Percentiles rank a stretch among this genome's conserved stretches.
Evolutionary conservation across 2,329 filamentous ascomycete species (phyloP).

Genomic region (Epichloe festucae): DNA sequence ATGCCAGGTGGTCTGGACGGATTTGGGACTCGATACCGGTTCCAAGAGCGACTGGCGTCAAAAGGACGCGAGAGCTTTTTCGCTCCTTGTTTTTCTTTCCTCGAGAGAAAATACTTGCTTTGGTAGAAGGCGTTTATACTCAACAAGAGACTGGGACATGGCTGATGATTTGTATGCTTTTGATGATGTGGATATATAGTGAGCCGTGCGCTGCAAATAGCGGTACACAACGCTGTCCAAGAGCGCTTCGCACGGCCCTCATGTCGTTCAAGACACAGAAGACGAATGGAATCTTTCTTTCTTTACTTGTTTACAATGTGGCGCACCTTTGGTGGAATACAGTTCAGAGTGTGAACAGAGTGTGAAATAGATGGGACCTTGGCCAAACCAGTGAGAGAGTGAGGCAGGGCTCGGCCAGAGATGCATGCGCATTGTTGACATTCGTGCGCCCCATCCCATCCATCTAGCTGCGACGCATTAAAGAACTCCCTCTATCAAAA

Average conservation of each 20-base stretch:
- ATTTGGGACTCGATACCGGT: slow-evolving; percentile 6
- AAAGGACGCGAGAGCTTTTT: slow-evolving; percentile 1
- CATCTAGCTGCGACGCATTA: too few species aligned
- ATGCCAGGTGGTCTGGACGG: not conserved
- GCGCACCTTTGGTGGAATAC: too few species aligned
- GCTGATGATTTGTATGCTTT: slow-evolving; percentile 15
- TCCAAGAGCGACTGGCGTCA: slow-evolving; percentile 1
- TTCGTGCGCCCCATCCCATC: too few species aligned
- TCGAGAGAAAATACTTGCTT: not conserved
- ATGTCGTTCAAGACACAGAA: not conserved
- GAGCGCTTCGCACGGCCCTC: not conserved
- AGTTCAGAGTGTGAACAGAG: too few species aligned
- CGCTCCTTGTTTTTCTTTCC: not conserved
- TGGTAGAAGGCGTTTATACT: slow-evolving; percentile 4
- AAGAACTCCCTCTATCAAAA: too few species aligned
- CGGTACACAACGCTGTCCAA: not conserved
- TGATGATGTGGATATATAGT: slow-evolving; percentile 13
- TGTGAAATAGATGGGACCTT: too few species aligned
- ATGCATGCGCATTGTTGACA: too few species aligned
- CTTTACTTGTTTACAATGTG: not conserved
- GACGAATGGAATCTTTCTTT: not conserved
- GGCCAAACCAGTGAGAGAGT: too few species aligned
- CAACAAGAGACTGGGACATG: slow-evolving; percentile 2
- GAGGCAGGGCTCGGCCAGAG: too few species aligned
- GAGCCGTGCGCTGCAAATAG: not conserved